phyloP scores from a whole-genome alignment of 148 eudicot species.

The Vaccinium vitisidaea region DNA sequence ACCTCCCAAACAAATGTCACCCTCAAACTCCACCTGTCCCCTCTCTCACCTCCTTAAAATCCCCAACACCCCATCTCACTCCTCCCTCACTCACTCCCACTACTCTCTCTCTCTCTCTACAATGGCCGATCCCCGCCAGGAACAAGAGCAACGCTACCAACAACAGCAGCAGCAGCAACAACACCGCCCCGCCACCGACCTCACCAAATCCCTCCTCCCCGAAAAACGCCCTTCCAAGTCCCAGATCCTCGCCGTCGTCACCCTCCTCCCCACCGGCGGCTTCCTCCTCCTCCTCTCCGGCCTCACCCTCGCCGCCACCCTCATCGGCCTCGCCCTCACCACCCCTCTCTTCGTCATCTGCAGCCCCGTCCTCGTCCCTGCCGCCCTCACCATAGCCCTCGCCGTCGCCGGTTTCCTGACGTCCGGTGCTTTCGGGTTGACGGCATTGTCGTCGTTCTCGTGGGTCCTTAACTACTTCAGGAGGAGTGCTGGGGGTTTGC shows the following conservation, averaged over 20 bases:
- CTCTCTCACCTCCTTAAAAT: not conserved
- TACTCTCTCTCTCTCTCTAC: constrained; percentile 4
- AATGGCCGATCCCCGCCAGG: constrained; percentile 25
- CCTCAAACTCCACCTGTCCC: constrained; percentile 21
- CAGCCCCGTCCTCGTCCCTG: constrained; percentile 72
- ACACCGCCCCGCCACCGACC: not conserved
- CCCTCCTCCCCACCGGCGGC: constrained; percentile 48
- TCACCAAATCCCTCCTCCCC: constrained; percentile 17
- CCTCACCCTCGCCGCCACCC: constrained; percentile 41
- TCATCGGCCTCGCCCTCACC: constrained; percentile 45
- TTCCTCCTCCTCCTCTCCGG: constrained; percentile 47
- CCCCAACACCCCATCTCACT: not conserved
- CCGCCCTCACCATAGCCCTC: constrained; percentile 33
- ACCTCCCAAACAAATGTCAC: constrained; percentile 26
- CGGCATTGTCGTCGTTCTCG: constrained; percentile 51
- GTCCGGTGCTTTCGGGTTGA: constrained; percentile 54
- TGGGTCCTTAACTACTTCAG: constrained; percentile 32
- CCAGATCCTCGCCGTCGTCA: constrained; percentile 35
- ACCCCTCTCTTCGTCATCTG: constrained; percentile 59
- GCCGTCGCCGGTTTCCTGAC: constrained; percentile 52
- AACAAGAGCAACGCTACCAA: constrained; percentile 4
- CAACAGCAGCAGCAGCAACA: not conserved
- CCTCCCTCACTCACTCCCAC: not conserved
- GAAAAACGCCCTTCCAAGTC: constrained; percentile 30
- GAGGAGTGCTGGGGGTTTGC: constrained; percentile 8